Evolutionary conservation across 306 rosid genomes (phyloP).

Genomic region (Vachellia collinsii): DNA sequence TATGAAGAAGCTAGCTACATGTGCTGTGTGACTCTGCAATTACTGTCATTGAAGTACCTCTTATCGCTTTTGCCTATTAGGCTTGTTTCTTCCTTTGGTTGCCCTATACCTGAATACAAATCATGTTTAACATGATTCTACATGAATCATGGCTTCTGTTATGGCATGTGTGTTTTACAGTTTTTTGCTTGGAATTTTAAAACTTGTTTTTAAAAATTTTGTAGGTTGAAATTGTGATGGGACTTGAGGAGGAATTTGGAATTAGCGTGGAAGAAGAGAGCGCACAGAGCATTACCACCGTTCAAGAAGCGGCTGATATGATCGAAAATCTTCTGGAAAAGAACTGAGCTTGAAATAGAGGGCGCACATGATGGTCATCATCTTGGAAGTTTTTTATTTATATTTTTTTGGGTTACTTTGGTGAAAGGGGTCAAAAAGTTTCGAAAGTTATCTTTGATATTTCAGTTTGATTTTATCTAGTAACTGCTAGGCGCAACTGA

Average conservation of each 20-base stretch:
- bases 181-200: conserved; percentile 20
- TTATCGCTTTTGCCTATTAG: background rate
- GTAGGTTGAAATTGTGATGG: conserved; percentile 98
- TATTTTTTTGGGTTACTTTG: conserved; percentile 1
- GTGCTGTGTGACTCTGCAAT: background rate
- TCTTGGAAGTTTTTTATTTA: conserved; percentile 23
- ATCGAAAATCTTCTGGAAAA: conserved; percentile 70
- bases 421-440: conserved; percentile 8
- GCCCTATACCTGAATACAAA: background rate
- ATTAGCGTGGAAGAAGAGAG: conserved; percentile 81
- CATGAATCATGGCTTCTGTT: no score
- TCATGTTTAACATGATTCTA: background rate
- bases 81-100: background rate
- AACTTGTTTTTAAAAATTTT: conserved; percentile 7
- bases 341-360: conserved; percentile 45
- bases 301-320: conserved; percentile 94
- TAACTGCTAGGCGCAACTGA: conserved; percentile 29
- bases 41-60: conserved; percentile 4
- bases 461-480: conserved; percentile 36
- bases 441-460: background rate
- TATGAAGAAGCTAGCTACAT: conserved; percentile 13
- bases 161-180: no score
- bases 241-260: conserved; percentile 88
- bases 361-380: conserved; percentile 4
- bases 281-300: conserved; percentile 89